Evolutionary conservation across 73 alveolate genomes (phyloP), one percentile per base, ranked within the genome.

Genomic region (Paramecium sexaurelia): DNA sequence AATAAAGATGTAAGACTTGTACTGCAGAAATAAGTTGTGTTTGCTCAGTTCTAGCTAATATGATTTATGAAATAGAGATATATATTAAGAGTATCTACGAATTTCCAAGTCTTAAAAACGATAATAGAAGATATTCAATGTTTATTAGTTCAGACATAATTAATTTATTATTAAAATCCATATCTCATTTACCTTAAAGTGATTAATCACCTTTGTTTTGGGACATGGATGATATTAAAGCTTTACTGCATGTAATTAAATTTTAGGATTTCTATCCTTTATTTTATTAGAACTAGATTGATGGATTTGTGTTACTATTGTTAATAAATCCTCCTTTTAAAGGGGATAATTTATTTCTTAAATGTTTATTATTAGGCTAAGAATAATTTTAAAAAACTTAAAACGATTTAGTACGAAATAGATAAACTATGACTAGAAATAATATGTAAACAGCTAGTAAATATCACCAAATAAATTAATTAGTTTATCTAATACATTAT

Each of bases 241-340:
- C 19, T 7, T 78, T 78, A 22, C 41, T 78, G 20, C 10, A 19
- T 22, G 55, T 78, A 5, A 78, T 78, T 11, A 78, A 78, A 78
- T 45, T 41, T 45, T 8, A 78, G 41, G 90, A 78, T 45, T 78
- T 17, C 19, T 78, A 29, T 9, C 5, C 47, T n/a, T 24, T 78
- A 5, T 15, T 78, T 9, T 78, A 24, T 78, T 15, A 78, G 29
- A 78, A 78, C 41, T 17, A 78, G 41, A 41, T 78, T 19, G 90
- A 78, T 78, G 90, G 90, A 45, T 78, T 78, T 40, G 55, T 78
- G 2, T 78, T 78, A 17, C 26, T 78, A 33, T 36, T 41, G 20
- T 78, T 78, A 45, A 75, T 78, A 6, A 78, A 78, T 78, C 90
- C 90, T 78, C 90, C 90, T 10, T 78, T 78, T 40, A 40, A 78